These are phyloP conservation scores for Sphenostylis stenocarpa DNA, from an alignment of 306 rosid species.

Conservation along the genomic window DNA sequence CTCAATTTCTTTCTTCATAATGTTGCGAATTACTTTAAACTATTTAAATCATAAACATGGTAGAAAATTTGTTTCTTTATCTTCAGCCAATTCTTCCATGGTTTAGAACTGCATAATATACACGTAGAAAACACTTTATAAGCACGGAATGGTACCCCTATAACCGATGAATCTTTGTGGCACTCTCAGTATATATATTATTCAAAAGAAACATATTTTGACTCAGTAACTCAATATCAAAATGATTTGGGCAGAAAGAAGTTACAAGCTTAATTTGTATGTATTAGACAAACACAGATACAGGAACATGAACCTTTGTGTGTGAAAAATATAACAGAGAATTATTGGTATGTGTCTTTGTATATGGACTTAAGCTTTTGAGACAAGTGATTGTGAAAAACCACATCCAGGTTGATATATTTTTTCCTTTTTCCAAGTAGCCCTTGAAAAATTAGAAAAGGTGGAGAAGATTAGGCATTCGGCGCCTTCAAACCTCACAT, in stretches of 20 bases:
- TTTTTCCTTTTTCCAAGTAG: neutral
- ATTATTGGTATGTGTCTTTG: neutral
- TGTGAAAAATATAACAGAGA: neutral
- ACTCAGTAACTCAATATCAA: neutral
- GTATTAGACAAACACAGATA: no score
- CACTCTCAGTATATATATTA: no score
- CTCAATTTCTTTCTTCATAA: neutral
- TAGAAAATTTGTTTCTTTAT: neutral
- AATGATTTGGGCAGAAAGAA: no score
- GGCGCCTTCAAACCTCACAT: conserved; percentile 35
- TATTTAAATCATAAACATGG: neutral
- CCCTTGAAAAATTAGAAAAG: conserved; percentile 36
- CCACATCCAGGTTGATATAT: neutral
- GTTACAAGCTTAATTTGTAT: no score
- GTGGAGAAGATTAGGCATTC: conserved; percentile 27
- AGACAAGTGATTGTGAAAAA: neutral
- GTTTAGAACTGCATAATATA: no score
- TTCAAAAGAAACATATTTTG: no score
- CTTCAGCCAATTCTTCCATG: neutral
- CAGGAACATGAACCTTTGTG: no score
- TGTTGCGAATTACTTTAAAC: neutral
- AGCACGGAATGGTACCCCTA: no score
- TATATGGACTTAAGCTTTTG: neutral
- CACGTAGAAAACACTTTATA: neutral
- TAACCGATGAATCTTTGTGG: no score